Base-by-base conservation (phyloP, 2,329 filamentous ascomycete species). In the Albifimbria verrucaria region DNA sequence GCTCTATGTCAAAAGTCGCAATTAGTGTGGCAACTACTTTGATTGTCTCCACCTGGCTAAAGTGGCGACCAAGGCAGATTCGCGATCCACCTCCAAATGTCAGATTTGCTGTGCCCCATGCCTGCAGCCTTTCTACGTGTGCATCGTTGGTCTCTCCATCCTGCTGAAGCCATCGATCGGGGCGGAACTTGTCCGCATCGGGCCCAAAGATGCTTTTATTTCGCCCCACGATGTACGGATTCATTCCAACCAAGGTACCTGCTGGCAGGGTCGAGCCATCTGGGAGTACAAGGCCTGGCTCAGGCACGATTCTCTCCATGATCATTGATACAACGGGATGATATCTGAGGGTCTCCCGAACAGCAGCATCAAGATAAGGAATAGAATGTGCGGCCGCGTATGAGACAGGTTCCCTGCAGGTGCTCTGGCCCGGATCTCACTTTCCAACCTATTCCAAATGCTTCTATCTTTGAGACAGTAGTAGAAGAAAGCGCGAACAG, bases 21-120 rank as follows among this genome's bases (percentile, higher is more conserved):
- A 76, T 70, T n/a, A 77, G 52, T 18, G 72, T 77, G 3, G 73
- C 68, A 21, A 79, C 63, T 12, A 79, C 61, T 60, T 81, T 81
- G 55, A 74, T 74, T 3, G 69, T 70, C 56, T 76, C 71, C 36
- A 75, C 57, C 36, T 72, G 60, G 1, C 67, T 71, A 42, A 78
- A 56, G 51, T 76, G 63, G 25, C 66, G 69, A 3, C 75, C 76
- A 28, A 78, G 68, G 48, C 74, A 78, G 10, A 69, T 61, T 1
- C 75, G 65, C 2, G 66, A 69, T 15, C 75, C 76, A 3, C 64
- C 71, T 5, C 74, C 74, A 59, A 77, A 78, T 1, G 66, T 64
- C 24, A 76, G 59, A 55, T 73, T 70, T 1, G 65, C 52, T 44
- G 65, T 59, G 52, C 72, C 70, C 69, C 75, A 73, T 7, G 49